These are phyloP conservation scores for Podospora appendiculata DNA, from an alignment of 495 filamentous ascomycete genomes.

Conservation along the genomic window DNA sequence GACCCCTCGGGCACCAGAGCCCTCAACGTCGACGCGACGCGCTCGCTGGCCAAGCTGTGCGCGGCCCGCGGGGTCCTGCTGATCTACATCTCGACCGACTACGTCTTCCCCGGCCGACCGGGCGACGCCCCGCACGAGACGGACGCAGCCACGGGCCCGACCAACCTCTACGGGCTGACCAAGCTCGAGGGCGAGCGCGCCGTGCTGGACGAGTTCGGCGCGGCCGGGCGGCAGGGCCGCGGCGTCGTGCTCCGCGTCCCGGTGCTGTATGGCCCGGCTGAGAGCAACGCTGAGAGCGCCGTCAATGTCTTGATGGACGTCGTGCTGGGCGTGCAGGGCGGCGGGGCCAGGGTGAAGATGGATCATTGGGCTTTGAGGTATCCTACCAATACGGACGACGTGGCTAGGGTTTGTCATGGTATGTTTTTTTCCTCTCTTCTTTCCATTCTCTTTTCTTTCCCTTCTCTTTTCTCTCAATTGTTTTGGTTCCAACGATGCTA, in stretches of 20 bases:
- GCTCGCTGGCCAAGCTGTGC: conserved; percentile 57
- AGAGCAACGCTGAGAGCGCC: conserved; percentile 65
- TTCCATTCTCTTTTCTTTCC: background rate
- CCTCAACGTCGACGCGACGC: conserved; percentile 69
- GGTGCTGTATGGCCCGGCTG: conserved; percentile 69
- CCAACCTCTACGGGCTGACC: conserved; percentile 82
- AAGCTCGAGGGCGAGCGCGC: conserved; percentile 80
- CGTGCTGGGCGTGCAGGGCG: conserved; percentile 59
- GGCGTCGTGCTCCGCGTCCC: conserved; percentile 78
- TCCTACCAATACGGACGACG: conserved; percentile 82
- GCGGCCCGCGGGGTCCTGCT: conserved; percentile 56
- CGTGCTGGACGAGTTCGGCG: conserved; percentile 52
- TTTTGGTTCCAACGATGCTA: background rate
- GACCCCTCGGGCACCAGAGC: conserved; percentile 67
- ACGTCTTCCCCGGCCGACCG: conserved; percentile 76
- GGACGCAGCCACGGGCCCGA: conserved; percentile 54
- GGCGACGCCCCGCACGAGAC: conserved; percentile 82
- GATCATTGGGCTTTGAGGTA: conserved; percentile 84
- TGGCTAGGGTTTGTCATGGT: conserved; percentile 66
- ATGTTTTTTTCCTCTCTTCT: conserved; percentile 6
- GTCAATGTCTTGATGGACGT: conserved; percentile 73
- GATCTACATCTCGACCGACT: conserved; percentile 93
- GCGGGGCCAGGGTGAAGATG: conserved; percentile 59
- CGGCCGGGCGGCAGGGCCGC: conserved; percentile 40
- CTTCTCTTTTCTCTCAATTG: background rate